These are phyloP conservation scores for Albifimbria verrucaria DNA, from an alignment of 2,329 filamentous ascomycete genomes.

Conservation along the genomic window DNA sequence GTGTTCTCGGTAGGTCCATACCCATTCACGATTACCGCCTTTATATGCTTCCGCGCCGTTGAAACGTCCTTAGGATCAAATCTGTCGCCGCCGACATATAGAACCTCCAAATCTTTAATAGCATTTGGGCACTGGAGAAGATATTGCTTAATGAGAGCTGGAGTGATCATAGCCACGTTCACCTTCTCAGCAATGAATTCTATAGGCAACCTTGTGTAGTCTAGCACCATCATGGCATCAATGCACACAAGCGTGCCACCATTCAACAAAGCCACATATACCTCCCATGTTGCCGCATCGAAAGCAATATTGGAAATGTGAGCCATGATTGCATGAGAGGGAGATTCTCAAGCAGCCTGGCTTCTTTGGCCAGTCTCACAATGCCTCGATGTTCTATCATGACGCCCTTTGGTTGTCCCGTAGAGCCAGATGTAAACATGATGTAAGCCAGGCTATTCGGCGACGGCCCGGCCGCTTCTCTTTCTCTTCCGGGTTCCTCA, in stretches of 20 bases:
- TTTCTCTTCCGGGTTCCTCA: neutral
- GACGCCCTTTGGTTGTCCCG: constrained; percentile 45
- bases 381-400: constrained; percentile 18
- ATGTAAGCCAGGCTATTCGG: too few species aligned
- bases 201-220: too few species aligned
- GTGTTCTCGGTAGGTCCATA: constrained; percentile 10
- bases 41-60: neutral
- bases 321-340: constrained; percentile 6
- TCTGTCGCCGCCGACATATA: constrained; percentile 13
- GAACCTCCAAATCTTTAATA: constrained; percentile 16
- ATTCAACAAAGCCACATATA: too few species aligned
- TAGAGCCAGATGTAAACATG: constrained; percentile 50
- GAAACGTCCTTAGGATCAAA: neutral
- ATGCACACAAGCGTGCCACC: too few species aligned
- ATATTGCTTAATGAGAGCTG: too few species aligned
- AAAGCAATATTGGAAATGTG: constrained; percentile 14
- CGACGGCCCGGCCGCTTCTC: too few species aligned
- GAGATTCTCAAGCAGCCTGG: constrained; percentile 8
- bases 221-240: too few species aligned
- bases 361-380: constrained; percentile 11
- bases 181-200: too few species aligned
- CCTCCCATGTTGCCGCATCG: too few species aligned
- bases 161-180: too few species aligned
- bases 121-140: too few species aligned
- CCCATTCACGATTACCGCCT: neutral